Percentiles rank a stretch among this genome's conserved stretches.
Conservation (phyloP, 2,329 filamentous ascomycete genomes). For the Ophiostoma tasmaniense region DNA sequence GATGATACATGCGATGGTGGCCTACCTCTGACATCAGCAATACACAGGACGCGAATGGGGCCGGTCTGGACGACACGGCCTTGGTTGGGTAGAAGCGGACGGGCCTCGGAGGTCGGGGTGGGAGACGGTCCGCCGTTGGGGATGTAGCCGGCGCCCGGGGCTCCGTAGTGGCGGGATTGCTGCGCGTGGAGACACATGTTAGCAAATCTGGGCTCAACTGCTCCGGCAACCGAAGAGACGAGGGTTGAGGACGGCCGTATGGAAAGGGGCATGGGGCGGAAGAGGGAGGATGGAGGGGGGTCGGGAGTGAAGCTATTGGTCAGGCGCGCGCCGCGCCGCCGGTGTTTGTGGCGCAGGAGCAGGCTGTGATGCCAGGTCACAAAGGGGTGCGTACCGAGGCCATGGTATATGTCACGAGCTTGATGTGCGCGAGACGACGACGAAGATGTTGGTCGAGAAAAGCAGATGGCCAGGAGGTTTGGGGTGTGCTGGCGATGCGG, state of each 20-base stretch:
- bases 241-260: not conserved
- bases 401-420: slow-evolving; percentile 12
- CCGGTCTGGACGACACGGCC: slow-evolving; percentile 58
- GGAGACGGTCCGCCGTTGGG: slow-evolving; percentile 46
- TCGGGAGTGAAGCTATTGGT: not conserved
- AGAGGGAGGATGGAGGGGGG: not conserved
- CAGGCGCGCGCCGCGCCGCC: not conserved
- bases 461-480: not conserved
- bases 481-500: not conserved
- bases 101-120: slow-evolving; percentile 49
- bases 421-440: not conserved
- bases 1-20: not conserved
- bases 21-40: slow-evolving; percentile 64
- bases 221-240: not conserved
- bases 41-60: slow-evolving; percentile 58
- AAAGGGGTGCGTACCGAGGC: slow-evolving; percentile 16
- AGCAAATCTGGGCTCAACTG: not conserved
- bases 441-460: not conserved
- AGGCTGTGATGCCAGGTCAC: not conserved
- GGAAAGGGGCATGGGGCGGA: not conserved
- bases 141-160: slow-evolving; percentile 41
- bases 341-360: not conserved
- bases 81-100: slow-evolving; percentile 59
- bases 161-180: slow-evolving; percentile 30
- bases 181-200: slow-evolving; percentile 5